These are phyloP conservation scores for Cercospora nicotianae DNA, from an alignment of 2,329 filamentous ascomycete genomes.

Conservation along the genomic window DNA sequence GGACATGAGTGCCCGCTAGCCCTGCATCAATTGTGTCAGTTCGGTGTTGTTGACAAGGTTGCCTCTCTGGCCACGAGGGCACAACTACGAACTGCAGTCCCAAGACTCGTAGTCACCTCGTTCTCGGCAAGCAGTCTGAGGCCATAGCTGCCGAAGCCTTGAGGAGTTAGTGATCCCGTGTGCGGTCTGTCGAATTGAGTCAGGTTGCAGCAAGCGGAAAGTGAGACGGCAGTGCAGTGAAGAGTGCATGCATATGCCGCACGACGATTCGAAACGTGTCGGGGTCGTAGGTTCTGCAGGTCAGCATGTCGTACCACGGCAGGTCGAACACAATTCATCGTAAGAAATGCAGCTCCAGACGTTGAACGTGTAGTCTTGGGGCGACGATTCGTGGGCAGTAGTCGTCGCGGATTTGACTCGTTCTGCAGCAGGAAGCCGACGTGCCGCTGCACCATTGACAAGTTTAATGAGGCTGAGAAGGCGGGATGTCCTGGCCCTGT, in stretches of 20 bases:
- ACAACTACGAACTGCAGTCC: not conserved
- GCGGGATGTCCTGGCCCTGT: not conserved
- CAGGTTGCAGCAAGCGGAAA: not conserved
- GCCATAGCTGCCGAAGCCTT: not conserved
- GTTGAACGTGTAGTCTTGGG: not conserved
- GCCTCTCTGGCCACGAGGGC: no score
- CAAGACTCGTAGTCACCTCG: not conserved
- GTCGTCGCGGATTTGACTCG: not conserved
- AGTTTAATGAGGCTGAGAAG: not conserved
- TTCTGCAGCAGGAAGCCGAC: not conserved
- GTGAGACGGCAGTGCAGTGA: not conserved
- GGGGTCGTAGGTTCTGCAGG: not conserved
- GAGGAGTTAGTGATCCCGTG: not conserved
- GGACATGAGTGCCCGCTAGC: not conserved
- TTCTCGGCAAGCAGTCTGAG: not conserved
- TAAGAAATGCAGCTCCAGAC: not conserved
- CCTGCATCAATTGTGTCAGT: not conserved
- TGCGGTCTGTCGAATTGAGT: not conserved
- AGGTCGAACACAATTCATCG: not conserved
- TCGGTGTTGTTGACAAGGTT: not conserved
- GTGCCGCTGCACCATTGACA: not conserved
- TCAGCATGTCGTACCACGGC: not conserved
- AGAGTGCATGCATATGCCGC: not conserved
- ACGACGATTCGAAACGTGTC: not conserved
- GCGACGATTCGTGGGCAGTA: not conserved